Percentiles rank a stretch among this genome's conserved stretches.
Conservation (phyloP, 208 protist genomes). For the Acanthamoeba castellanii region DNA sequence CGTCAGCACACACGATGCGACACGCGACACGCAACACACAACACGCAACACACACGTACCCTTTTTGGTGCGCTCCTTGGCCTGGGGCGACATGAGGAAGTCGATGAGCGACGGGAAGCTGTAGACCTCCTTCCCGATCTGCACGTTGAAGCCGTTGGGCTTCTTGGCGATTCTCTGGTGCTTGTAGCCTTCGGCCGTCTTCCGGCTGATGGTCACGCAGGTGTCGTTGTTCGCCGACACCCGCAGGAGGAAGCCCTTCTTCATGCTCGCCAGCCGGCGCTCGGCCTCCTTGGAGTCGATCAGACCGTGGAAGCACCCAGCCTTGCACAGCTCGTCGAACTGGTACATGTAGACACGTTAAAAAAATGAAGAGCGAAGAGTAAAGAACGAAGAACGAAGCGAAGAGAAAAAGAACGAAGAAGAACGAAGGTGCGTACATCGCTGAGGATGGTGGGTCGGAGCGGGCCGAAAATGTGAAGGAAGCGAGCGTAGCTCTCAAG, state of each 20-base stretch:
- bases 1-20: too few species aligned
- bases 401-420: background rate
- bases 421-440: background rate
- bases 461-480: slow-evolving; percentile 33
- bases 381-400: too few species aligned
- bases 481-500: slow-evolving; percentile 31
- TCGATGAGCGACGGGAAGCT: slow-evolving; percentile 17
- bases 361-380: too few species aligned
- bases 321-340: background rate
- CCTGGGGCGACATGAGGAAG: slow-evolving; percentile 10
- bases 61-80: slow-evolving; percentile 21
- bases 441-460: slow-evolving; percentile 3
- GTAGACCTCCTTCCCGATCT: slow-evolving; percentile 42
- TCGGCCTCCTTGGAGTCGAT: slow-evolving; percentile 60
- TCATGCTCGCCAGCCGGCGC: slow-evolving; percentile 7
- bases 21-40: too few species aligned
- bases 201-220: slow-evolving; percentile 63
- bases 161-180: slow-evolving; percentile 29
- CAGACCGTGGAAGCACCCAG: slow-evolving; percentile 19
- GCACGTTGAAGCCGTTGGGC: slow-evolving; percentile 7
- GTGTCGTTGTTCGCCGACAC: slow-evolving; percentile 13
- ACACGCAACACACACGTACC: background rate
- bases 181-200: slow-evolving; percentile 42
- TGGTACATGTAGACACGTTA: background rate
- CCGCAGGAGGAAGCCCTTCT: slow-evolving; percentile 57